Conservation (phyloP, 2,329 filamentous ascomycete genomes). For the Hortaea sp. region DNA sequence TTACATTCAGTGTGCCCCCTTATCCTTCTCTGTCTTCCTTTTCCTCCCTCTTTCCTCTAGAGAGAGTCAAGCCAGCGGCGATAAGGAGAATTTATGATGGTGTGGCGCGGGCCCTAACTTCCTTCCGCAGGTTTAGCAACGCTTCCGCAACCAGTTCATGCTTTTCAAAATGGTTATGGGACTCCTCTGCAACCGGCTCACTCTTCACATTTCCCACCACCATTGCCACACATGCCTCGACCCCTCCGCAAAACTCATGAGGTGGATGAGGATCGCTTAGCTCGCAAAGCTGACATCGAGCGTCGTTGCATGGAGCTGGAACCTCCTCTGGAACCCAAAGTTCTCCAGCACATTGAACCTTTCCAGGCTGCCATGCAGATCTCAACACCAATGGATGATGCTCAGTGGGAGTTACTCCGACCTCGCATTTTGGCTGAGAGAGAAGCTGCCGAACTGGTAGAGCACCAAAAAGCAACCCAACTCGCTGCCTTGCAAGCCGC, state of each 20-base stretch:
- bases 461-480: conserved; percentile 39
- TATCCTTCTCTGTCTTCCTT: neutral
- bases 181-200: neutral
- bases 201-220: neutral
- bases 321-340: conserved; percentile 52
- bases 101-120: conserved; percentile 6
- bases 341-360: conserved; percentile 60
- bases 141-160: conserved; percentile 19
- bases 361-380: conserved; percentile 67
- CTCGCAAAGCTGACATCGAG: conserved; percentile 61
- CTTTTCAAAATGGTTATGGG: conserved; percentile 9
- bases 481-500: conserved; percentile 35
- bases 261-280: conserved; percentile 53
- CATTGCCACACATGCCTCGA: neutral
- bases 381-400: conserved; percentile 55
- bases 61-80: no score
- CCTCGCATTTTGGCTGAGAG: conserved; percentile 58
- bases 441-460: conserved; percentile 50
- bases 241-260: conserved; percentile 50
- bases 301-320: conserved; percentile 52
- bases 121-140: conserved; percentile 15
- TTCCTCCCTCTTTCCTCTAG: no score
- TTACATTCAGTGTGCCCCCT: neutral
- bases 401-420: conserved; percentile 59
- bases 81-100: neutral